phyloP scores from a whole-genome alignment of 2,329 filamentous ascomycete genomes.

The Ophiosphaerella korrae region DNA sequence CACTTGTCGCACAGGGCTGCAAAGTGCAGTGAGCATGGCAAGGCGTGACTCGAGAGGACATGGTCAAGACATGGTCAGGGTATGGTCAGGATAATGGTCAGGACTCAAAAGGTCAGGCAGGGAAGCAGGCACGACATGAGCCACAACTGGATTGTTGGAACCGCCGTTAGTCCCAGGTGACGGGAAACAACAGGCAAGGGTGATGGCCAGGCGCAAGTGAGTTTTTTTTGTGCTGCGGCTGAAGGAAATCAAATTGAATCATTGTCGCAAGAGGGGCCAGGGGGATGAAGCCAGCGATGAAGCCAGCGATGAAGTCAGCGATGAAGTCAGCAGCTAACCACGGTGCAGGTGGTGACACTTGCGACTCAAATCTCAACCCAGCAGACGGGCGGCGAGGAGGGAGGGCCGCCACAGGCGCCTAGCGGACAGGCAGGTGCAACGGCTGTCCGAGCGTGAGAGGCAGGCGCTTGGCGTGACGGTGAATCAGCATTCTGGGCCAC shows the following conservation, averaged over 20 bases:
- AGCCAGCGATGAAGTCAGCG: conserved; percentile 8
- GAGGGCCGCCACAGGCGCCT: conserved; percentile 3
- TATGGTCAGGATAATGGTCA: conserved; percentile 8
- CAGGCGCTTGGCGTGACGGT: conserved; percentile 9
- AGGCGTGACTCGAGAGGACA: neutral
- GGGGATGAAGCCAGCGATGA: neutral
- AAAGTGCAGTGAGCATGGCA: conserved; percentile 2
- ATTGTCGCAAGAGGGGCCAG: neutral
- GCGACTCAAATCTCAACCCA: conserved; percentile 5
- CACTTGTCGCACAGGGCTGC: conserved; percentile 10
- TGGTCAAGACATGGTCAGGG: conserved; percentile 9
- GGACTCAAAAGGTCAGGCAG: conserved; percentile 21
- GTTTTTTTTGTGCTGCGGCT: conserved; percentile 31
- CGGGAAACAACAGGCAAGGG: conserved; percentile 38
- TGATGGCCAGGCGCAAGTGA: conserved; percentile 8
- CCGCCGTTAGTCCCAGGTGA: conserved; percentile 43
- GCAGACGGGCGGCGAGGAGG: neutral
- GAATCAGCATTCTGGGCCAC: conserved; percentile 14
- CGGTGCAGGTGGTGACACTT: neutral
- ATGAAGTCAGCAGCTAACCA: too few relatives aligned
- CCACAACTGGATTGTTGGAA: conserved; percentile 43
- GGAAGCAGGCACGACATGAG: conserved; percentile 36
- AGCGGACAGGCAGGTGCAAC: conserved; percentile 8
- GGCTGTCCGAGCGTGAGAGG: conserved; percentile 19
- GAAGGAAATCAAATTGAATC: conserved; percentile 23